These are phyloP conservation scores for Cordyceps pruinosa DNA, from an alignment of 2,329 filamentous ascomycete species.

Conservation along the genomic window DNA sequence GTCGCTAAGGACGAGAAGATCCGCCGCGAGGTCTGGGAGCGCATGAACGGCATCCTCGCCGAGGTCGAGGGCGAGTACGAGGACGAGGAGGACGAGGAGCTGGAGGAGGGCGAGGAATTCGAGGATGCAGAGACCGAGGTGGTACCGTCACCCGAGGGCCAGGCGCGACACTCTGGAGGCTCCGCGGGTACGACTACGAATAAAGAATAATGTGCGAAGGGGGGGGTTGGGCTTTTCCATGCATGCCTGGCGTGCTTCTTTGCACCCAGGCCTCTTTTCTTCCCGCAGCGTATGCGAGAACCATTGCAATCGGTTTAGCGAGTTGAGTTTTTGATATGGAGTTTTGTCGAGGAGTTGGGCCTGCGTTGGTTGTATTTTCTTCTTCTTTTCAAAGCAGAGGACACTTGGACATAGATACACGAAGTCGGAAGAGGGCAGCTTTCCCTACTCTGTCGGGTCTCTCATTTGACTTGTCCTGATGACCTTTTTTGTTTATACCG, in stretches of 20 bases:
- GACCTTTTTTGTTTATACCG: too few species aligned
- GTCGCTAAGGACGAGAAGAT: constrained; percentile 82
- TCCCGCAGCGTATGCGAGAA: not conserved
- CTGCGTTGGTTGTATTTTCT: not conserved
- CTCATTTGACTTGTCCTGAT: too few species aligned
- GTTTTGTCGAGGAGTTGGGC: not conserved
- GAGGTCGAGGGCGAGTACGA: constrained; percentile 21
- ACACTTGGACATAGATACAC: not conserved
- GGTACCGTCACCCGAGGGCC: not conserved
- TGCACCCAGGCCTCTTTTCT: constrained; percentile 13
- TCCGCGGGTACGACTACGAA: constrained; percentile 5
- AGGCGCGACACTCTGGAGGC: not conserved
- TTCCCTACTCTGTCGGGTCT: too few species aligned
- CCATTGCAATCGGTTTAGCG: constrained; percentile 1
- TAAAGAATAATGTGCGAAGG: constrained; percentile 8
- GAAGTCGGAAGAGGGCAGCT: too few species aligned
- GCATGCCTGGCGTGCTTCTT: constrained; percentile 16
- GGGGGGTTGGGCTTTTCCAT: constrained; percentile 19
- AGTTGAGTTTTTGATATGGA: not conserved
- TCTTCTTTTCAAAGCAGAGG: not conserved
- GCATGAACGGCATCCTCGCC: constrained; percentile 51
- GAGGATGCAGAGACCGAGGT: constrained; percentile 10
- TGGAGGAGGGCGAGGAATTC: constrained; percentile 13
- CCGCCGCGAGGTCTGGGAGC: constrained; percentile 69
- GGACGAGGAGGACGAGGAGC: constrained; percentile 19